Conservation (phyloP, 441 rosid genomes). For the Populus hybrid region DNA sequence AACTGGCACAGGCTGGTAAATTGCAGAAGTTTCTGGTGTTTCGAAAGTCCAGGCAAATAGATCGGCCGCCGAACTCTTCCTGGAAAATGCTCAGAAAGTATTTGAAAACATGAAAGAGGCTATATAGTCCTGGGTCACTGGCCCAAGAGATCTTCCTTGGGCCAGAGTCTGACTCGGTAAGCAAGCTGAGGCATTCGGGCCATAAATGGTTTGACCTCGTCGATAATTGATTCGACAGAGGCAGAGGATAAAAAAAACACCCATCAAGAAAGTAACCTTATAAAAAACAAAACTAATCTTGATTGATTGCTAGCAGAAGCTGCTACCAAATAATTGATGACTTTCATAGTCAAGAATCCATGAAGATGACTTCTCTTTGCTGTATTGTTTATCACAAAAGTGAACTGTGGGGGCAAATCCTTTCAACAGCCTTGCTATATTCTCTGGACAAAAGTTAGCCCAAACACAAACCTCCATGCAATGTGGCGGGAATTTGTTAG, state of each 20-base stretch:
- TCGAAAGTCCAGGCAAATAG: neutral
- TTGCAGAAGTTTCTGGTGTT: neutral
- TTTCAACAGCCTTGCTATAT: neutral
- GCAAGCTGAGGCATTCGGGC: too few relatives aligned
- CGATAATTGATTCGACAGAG: too few relatives aligned
- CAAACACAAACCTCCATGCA: constrained; percentile 22
- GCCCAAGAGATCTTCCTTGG: too few relatives aligned
- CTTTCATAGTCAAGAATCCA: constrained; percentile 12
- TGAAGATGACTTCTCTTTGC: neutral
- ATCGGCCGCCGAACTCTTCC: too few relatives aligned
- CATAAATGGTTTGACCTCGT: too few relatives aligned
- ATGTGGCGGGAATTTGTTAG: constrained; percentile 19
- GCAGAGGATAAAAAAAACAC: neutral
- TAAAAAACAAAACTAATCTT: neutral
- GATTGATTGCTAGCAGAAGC: constrained; percentile 7
- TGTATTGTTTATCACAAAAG: neutral
- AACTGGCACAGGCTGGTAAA: neutral
- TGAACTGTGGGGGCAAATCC: neutral
- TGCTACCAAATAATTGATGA: constrained; percentile 7
- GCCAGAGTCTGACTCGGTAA: too few relatives aligned
- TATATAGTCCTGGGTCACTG: too few relatives aligned
- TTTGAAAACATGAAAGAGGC: neutral
- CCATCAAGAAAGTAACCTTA: constrained; percentile 2
- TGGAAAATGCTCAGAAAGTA: neutral
- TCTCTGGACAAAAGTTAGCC: constrained; percentile 21